These are phyloP conservation scores for Colletotrichum higginsianum DNA, from an alignment of 2,329 filamentous ascomycete genomes.

Conservation along the genomic window DNA sequence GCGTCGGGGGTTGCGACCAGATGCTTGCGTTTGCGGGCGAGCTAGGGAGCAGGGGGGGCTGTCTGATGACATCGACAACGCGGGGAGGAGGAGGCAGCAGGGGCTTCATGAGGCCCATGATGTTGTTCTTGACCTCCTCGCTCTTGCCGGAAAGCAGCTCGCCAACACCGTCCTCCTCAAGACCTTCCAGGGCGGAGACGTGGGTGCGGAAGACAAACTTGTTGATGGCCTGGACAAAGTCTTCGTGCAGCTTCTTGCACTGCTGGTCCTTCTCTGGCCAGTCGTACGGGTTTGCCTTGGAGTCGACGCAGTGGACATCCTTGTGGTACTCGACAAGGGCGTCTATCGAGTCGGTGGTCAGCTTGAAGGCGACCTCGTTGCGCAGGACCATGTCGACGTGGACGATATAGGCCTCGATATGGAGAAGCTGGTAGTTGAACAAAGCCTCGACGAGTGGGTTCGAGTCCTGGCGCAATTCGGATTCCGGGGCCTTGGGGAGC, in stretches of 20 bases:
- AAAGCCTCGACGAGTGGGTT: conserved; percentile 89
- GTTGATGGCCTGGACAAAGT: conserved; percentile 97
- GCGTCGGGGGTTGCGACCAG: conserved; percentile 79
- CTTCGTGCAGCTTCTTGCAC: conserved; percentile 96
- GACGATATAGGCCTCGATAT: conserved; percentile 97
- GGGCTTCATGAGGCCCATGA: conserved; percentile 89
- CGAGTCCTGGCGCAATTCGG: conserved; percentile 85
- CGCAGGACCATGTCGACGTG: conserved; percentile 99
- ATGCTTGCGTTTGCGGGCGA: conserved; percentile 81
- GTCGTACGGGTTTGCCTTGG: conserved; percentile 89
- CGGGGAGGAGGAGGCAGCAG: conserved; percentile 89
- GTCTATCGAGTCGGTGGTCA: conserved; percentile 95
- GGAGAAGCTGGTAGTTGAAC: conserved; percentile 93
- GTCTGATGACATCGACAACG: conserved; percentile 90
- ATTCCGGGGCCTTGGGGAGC: conserved; percentile 89
- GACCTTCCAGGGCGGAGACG: conserved; percentile 89
- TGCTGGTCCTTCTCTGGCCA: conserved; percentile 98
- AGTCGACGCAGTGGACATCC: conserved; percentile 92
- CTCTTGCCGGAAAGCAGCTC: conserved; percentile 93
- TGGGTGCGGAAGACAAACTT: conserved; percentile 95
- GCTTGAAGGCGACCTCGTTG: conserved; percentile 98
- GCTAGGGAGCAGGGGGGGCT: conserved; percentile 87
- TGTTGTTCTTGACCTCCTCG: conserved; percentile 91
- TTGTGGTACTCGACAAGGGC: conserved; percentile 95
- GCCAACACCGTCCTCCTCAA: conserved; percentile 96